Evolutionary conservation across 164 flowering plant species (phyloP), one percentile per base, ranked within the genome.

Genomic region (Nymphaea thermarum): DNA sequence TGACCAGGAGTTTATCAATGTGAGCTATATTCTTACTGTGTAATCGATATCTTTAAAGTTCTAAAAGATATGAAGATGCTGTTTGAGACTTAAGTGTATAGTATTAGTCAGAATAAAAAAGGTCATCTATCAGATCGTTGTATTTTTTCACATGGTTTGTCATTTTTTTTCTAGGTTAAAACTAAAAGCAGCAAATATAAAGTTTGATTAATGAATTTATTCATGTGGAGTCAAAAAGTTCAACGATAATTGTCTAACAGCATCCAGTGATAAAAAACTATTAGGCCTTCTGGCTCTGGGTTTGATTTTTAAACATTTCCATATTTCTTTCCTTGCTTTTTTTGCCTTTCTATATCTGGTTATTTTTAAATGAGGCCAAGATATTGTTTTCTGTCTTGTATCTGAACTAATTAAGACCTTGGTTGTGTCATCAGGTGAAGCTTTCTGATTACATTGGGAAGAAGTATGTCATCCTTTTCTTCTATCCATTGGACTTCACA

Each of bases 401-500:
- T 25, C 36, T 25, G 36, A 25, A 25, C 36, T 25, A 25, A 25
- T 45, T 10, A 45, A 10, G 11, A 45, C 53, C 11, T 1, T 45
- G 7, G 55, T 12, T 47, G 5, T 47, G 11, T 47, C 12, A 25
- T 69, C 90, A 95, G 97, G 97, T 92, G 67, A 95, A 86, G 78
- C 91, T 95, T 43, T 95, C 99, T 53, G 96, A 92, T 3, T 92
- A 95, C 67, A 87, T 86, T 74, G 97, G 97, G 72, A 92, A 92
- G 88, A 95, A 95, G 77, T 95, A 92, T 79, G 99, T 92, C 69
- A 84, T 95, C 73, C 88, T 95, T 70, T 95, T 95, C 72, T 95
- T 95, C 91, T 95, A 95, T 71, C 99, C 98, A 4, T 71, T 92
- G 83, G 99, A 94, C 81, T 94, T 94, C 74, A 92, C 99, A 70